Conservation (phyloP, 495 filamentous ascomycete genomes). For the Clohesyomyces aquaticus region DNA sequence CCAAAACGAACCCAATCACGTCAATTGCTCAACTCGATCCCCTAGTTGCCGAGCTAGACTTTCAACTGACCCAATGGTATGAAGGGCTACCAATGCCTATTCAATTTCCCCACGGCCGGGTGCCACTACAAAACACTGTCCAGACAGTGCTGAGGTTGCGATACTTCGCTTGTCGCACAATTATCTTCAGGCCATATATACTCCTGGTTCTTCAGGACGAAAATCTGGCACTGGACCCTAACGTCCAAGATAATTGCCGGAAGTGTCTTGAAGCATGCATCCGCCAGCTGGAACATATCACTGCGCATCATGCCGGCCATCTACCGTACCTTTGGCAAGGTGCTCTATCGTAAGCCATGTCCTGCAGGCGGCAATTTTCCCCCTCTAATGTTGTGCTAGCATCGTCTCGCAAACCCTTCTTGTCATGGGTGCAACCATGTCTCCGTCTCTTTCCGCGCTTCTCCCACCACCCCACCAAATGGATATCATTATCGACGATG, state of each 20-base stretch:
- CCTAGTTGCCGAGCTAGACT: constrained; percentile 77
- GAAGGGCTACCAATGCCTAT: constrained; percentile 72
- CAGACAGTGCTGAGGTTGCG: constrained; percentile 78
- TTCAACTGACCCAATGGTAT: constrained; percentile 83
- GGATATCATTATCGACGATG: constrained; percentile 73
- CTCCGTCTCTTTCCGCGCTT: constrained; percentile 67
- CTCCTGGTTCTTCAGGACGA: constrained; percentile 79
- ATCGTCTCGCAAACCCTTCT: constrained; percentile 79
- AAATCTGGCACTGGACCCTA: constrained; percentile 65
- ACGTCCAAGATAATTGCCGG: constrained; percentile 74
- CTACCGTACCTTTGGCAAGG: constrained; percentile 89
- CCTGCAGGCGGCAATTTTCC: not conserved
- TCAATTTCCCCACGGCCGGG: constrained; percentile 71
- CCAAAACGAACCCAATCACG: constrained; percentile 30
- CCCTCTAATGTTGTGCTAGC: constrained; percentile 16
- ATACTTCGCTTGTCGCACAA: constrained; percentile 82
- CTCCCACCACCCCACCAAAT: constrained; percentile 66
- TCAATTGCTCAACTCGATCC: constrained; percentile 72
- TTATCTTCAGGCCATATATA: constrained; percentile 83
- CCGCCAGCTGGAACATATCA: constrained; percentile 77
- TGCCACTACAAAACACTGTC: constrained; percentile 68
- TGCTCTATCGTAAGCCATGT: constrained; percentile 59
- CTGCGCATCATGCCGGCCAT: constrained; percentile 79
- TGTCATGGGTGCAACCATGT: constrained; percentile 84
- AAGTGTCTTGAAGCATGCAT: constrained; percentile 83